phyloP scores from a whole-genome alignment of 1,284 basidiomycete species.

The Apiotrichum laibachii region DNA sequence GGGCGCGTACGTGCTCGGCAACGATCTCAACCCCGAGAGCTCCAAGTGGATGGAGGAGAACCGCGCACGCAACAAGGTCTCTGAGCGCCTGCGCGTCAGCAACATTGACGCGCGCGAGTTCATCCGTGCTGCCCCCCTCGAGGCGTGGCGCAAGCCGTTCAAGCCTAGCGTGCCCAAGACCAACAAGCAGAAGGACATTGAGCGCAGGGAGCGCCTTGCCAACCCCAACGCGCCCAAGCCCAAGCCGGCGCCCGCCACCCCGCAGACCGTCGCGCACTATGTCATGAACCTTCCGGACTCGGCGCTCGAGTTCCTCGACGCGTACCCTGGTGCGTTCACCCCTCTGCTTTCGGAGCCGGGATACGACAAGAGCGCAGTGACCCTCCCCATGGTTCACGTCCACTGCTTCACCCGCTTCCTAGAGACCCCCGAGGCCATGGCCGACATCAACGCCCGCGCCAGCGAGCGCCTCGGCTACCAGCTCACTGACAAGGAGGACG shows the following conservation, averaged over 20 bases:
- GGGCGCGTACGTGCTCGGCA: constrained; percentile 82
- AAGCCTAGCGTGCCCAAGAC: constrained; percentile 41
- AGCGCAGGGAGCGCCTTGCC: constrained; percentile 24
- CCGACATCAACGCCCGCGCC: constrained; percentile 76
- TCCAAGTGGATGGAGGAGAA: constrained; percentile 75
- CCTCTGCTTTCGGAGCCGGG: constrained; percentile 33
- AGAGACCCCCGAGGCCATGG: constrained; percentile 64
- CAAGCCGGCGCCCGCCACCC: constrained; percentile 14
- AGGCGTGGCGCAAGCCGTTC: constrained; percentile 65
- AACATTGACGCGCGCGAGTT: constrained; percentile 83
- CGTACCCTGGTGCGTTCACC: constrained; percentile 68
- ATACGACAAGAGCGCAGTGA: constrained; percentile 32
- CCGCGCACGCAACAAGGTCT: constrained; percentile 68
- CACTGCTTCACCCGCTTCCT: constrained; percentile 92
- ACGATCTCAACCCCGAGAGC: constrained; percentile 90
- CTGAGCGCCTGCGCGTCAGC: constrained; percentile 63
- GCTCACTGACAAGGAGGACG: constrained; percentile 58
- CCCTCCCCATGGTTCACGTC: constrained; percentile 87
- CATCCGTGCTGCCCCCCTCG: constrained; percentile 62
- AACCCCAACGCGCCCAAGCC: background rate
- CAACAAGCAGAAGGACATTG: constrained; percentile 26
- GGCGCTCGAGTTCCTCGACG: constrained; percentile 85
- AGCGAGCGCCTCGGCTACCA: constrained; percentile 63
- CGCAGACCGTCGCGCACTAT: constrained; percentile 71
- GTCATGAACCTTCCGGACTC: constrained; percentile 97